Base-by-base conservation (phyloP, 1,284 basidiomycete genomes). In the Trametes pubescens region DNA sequence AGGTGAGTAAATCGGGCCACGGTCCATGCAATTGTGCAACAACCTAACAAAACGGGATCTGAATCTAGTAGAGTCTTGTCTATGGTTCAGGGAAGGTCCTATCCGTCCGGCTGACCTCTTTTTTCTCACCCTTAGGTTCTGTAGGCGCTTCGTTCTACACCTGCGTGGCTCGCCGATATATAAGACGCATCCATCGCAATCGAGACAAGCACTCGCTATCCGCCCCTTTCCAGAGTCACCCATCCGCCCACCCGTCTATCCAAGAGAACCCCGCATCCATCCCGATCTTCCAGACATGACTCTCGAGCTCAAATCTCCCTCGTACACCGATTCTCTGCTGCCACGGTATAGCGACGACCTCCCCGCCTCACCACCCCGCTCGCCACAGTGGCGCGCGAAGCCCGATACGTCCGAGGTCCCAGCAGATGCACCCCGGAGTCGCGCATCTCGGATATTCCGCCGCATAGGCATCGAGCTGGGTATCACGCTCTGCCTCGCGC, bases 341-440 rank as follows among this genome's bases (percentile, higher is more conserved):
- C 29, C 44, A 13, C n/a, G 13, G n/a, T 24, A 7, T 21, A 37
- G 21, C n/a, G 40, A 46, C 54, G 54, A 56, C 13, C n/a, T 46
- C 13, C 43, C 43, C 4, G 43, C 13, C 10, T 56, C 54, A 0
- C 43, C 54, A 18, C 26, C 43, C 5, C 54, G 40, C 10, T 35
- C 32, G 21, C 54, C 54, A 5, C 54, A 56, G 43, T 56, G 54
- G 51, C 56, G 22, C n/a, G 34, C 56, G 35, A 26, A 26, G 14
- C 34, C n/a, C 18, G 34, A 21, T 18, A 22, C 51, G 7, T 29
- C 51, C 26, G 34, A 21, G n/a, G 9, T 14, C 16, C 29, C 29
- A 32, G 8, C 21, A 32, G 16, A 37, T 24, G 11, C 52, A 26
- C 51, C 7, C 37, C 14, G 5, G 29, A 3, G 29, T 38, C 37